Base-by-base conservation (phyloP, 2,329 filamentous ascomycete genomes). In the Hysterium pulicare region DNA sequence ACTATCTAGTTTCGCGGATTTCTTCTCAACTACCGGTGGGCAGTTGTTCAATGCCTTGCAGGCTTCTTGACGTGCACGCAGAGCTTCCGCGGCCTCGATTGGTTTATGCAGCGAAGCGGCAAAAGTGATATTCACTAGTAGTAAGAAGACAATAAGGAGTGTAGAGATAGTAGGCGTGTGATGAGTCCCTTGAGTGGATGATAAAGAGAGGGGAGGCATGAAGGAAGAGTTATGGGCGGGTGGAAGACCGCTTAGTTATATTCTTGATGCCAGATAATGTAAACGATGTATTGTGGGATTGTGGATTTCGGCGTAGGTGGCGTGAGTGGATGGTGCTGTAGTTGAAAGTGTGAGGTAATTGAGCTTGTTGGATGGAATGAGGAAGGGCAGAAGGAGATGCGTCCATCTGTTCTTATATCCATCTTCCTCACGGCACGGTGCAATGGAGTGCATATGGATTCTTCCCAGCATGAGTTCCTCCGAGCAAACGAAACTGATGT, bases 1-100 rank as follows among this genome's bases (percentile, higher is more conserved):
- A 9, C 30, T 13, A 42, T 54, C 48, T 22, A 54, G 39, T 8
- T 24, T 32, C 8, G 36, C 21, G 10, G 32, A 15, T 41, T 42
- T 46, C 41, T 44, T 39, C 41, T 44, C 43, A 32, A 31, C 44
- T 31, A 45, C 47, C 34, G 47, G 42, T 5, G 44, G 48, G 36
- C 51, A 52, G 41, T 46, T 51, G 41, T 49, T 51, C 16, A 36
- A 36, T 3, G 40, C 39, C 35, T 49, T 52, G 49, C 51, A 54
- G 46, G 49, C 46, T 46, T 46, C 41, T 33, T 44, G 41, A 20
- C 46, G 32, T 31, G 48, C 36, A 31, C 44, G 49, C 20, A 51
- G 48, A 33, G 51, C 48, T 21, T 38, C 48, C 3, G 50, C 50
- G 19, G 51, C 42, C 47, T 49, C 48, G 19, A 39, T 31, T 13